Evolutionary conservation across 1,284 basidiomycete genomes (phyloP), one percentile per base, ranked within the genome.

Genomic region (Xerocomus amazonicus): DNA sequence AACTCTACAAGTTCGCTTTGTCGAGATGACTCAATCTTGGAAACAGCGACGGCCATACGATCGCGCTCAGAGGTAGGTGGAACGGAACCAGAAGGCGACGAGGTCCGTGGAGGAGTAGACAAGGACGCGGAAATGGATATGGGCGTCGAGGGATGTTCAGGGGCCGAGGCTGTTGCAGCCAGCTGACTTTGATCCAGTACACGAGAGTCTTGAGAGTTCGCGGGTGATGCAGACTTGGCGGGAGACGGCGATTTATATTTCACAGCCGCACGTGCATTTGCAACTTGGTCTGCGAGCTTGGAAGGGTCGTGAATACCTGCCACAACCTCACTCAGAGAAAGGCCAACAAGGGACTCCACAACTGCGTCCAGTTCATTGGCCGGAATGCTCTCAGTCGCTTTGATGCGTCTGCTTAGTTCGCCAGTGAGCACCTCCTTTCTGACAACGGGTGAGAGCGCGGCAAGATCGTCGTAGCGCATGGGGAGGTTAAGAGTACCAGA

Each of bases 381-480:
- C 10, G 78, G 67, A 9, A 86, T 74, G 14, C 68, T 62, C 33
- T 77, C 77, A 60, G 80, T 70, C 6, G 71, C 64, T 62, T 81
- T 85, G 58, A 93, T 75, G 9, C 87, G 81, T 47, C 90, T 78
- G 58, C 77, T 84, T 33, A 93, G 74, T 62, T 92, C 90, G 38
- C 90, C 90, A 0, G 85, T 82, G 16, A 93, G 75, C 9, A 92
- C 84, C 61, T 92, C 89, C 63, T 84, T 87, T 55, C 90, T 81
- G 13, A 92, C 87, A 14, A 90, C 88, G 12, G 87, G 86, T 14
- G 88, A 90, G 44, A 93, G 72, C 0, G 83, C 78, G 0, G 87
- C 77, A 16, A 93, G 77, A 51, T 91, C 87, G 55, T 92, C 90
- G 51, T 88, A 90, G 17, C 79, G 82, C 81, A 90, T 85, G 0